Percentiles rank a stretch among this genome's conserved stretches.
phyloP scores from a whole-genome alignment of 129 eudicot species.

The Tagetes erecta region DNA sequence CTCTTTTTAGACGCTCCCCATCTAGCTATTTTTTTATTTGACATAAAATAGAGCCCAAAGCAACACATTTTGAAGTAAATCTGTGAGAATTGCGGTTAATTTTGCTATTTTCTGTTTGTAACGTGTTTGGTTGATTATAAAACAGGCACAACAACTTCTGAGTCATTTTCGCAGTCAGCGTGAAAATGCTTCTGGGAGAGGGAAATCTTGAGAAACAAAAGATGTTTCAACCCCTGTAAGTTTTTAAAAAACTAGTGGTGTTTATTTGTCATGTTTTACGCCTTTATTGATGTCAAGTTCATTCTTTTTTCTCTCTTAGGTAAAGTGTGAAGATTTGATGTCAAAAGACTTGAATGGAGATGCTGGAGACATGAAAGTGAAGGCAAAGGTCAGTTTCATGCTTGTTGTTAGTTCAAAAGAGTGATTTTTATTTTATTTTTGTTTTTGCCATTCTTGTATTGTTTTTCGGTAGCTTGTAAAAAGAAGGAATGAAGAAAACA shows the following conservation, averaged over 20 bases:
- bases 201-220: slow-evolving; percentile 55
- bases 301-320: neutral
- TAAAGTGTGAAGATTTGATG: slow-evolving; percentile 10
- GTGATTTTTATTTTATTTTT: slow-evolving; percentile 13
- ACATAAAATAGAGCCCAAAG: neutral
- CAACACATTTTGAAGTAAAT: neutral
- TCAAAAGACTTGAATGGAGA: slow-evolving; percentile 14
- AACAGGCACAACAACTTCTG: slow-evolving; percentile 91
- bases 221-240: slow-evolving; percentile 23
- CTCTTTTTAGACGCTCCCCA: neutral
- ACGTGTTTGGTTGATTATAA: slow-evolving; percentile 18
- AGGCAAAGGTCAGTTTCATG: slow-evolving; percentile 27
- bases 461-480: slow-evolving; percentile 25
- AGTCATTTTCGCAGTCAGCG: slow-evolving; percentile 94
- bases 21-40: neutral
- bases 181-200: slow-evolving; percentile 61
- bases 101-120: slow-evolving; percentile 1
- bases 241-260: neutral
- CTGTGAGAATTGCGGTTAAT: neutral
- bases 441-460: slow-evolving; percentile 22
- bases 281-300: neutral
- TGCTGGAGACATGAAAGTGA: slow-evolving; percentile 27
- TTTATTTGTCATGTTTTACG: neutral
- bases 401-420: slow-evolving; percentile 16
- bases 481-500: slow-evolving; percentile 18